Conservation (phyloP, 306 rosid genomes). For the Begonia fuchsioides region DNA sequence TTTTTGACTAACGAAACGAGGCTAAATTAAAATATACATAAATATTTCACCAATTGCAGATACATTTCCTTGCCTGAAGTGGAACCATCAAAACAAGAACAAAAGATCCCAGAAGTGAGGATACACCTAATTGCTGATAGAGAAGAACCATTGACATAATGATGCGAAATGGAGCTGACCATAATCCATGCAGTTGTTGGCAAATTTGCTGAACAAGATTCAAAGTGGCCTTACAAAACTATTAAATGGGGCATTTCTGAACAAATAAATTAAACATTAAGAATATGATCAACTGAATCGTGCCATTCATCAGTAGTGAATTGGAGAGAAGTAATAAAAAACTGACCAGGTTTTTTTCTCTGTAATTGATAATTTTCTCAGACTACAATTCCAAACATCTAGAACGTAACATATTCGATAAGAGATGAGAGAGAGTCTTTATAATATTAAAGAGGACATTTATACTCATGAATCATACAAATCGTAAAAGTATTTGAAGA, state of each 20-base stretch:
- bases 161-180: constrained; percentile 92
- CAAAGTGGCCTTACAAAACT: neutral
- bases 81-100: constrained; percentile 4
- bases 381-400: too few species aligned
- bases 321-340: too few species aligned
- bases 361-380: too few species aligned
- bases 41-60: too few species aligned
- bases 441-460: too few species aligned
- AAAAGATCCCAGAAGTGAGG: constrained; percentile 62
- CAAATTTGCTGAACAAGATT: constrained; percentile 50
- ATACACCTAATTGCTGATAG: constrained; percentile 86
- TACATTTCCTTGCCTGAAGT: neutral
- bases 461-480: neutral
- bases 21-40: too few species aligned
- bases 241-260: neutral
- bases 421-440: too few species aligned
- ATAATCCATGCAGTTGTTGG: constrained; percentile 63
- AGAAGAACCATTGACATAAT: constrained; percentile 54
- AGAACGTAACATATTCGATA: too few species aligned
- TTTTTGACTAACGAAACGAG: too few species aligned
- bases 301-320: too few species aligned
- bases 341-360: too few species aligned
- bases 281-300: neutral
- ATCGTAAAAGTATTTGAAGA: too few species aligned
- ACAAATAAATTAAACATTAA: neutral